Evolutionary conservation across 495 filamentous ascomycete genomes (phyloP), one percentile per base, ranked within the genome.

Genomic region (Delitschia confertaspora): DNA sequence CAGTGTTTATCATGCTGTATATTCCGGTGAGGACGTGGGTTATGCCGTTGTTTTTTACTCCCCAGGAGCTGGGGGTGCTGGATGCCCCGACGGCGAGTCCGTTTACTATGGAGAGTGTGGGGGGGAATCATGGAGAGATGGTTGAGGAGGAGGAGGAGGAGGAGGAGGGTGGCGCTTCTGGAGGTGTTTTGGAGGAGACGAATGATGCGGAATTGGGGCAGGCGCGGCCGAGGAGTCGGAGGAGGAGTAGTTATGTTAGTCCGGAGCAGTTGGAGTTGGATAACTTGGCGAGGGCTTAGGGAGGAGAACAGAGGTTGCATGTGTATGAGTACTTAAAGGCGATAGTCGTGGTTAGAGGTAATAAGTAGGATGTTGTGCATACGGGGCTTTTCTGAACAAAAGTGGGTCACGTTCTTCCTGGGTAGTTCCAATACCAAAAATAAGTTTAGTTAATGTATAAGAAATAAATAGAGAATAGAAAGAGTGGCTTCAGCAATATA

Each of bases 81-180:
- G 89, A 96, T 67, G 79, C 63, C 23, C 82, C 84, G 0, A 88
- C 87, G 1, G 85, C 88, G 14, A 85, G 83, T 58, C 72, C 75
- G 25, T 91, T 93, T 55, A 87, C 81, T 0, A 87, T 93, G 79
- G 80, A 88, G 68, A 82, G 80, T 53, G 80, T 83, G 5, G 83
- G 86, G 17, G 87, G 85, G 2, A 72, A 70, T 44, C 78, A 76
- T 62, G 80, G 76, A 0, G 62, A 70, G 46, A 58, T 53, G 4
- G 37, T 51, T 0, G 43, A 16, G 10, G 41, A 2, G 8, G 45
- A 17, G 0, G n/a, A 16, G 18, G 20, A 6, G 11, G 33, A 19
- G 1, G 13, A 11, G 13, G 25, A n/a, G 18, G 24, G 19, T 19
- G 11, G 30, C 3, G 40, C 37, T 18, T 30, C 30, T 26, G 49